Evolutionary conservation across 495 filamentous ascomycete genomes (phyloP), one percentile per base, ranked within the genome.

Genomic region (Daldinia bambusicola): DNA sequence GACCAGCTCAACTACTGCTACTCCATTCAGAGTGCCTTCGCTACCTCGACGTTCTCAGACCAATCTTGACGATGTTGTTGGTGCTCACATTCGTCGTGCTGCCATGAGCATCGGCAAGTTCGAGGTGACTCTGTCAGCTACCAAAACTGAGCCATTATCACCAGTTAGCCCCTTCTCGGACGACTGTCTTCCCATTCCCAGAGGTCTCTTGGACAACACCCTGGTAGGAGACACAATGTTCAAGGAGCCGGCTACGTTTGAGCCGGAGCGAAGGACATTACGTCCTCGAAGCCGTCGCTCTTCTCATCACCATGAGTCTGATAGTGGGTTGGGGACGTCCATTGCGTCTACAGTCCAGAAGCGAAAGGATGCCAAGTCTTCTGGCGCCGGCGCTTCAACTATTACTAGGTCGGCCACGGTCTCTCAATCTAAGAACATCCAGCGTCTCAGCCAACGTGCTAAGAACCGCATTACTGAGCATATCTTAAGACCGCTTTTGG

Each of bases 1-100:
- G 56, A 74, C 78, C 51, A 78, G 82, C 34, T 67, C 74, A 48
- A 77, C 81, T 0, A 80, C 86, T 40, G 74, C 71, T 26, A 70
- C 80, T 67, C 48, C 74, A 48, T 85, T 87, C 72, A 82, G 81
- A 63, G 80, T 82, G 55, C 85, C 83, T 8, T 76, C 80, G 37
- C 81, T 89, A 41, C 86, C 86, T 67, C 83, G 83, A 56, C 89
- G 89, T 41, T 89, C 89, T 12, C 84, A 88, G 61, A 88, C 88
- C 65, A 87, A 80, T 73, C 81, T 89, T 51, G 86, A 90, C 80
- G 84, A 87, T 85, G 84, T 86, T 64, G 83, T 87, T 77, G 85
- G 81, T 61, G 82, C 85, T 55, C 81, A 86, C 64, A 80, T 82
- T 52, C 84, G 86, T 70, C 85, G 85, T 56, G 84, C 83, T 70